These are phyloP conservation scores for Acacia acuminata DNA, from an alignment of 306 rosid genomes.

Conservation along the genomic window DNA sequence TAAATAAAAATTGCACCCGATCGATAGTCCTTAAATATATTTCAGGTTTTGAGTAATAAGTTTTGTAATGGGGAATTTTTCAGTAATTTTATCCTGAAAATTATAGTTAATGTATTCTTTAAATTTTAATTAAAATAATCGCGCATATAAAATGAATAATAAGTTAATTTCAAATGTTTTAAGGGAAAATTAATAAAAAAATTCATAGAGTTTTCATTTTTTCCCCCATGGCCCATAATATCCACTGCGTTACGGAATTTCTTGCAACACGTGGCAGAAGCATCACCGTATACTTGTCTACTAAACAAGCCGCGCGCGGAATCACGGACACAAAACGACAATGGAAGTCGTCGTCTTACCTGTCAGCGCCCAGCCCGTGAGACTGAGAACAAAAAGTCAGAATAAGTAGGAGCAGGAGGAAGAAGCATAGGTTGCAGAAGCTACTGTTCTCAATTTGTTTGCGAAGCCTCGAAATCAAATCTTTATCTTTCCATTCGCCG, in stretches of 20 bases:
- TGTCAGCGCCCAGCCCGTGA: not conserved
- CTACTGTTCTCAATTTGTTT: not conserved
- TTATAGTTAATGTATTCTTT: too few relatives aligned
- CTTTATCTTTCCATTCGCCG: not conserved
- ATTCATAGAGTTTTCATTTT: too few relatives aligned
- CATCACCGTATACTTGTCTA: not conserved
- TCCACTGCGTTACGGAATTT: not conserved
- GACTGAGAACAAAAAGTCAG: conserved; percentile 8
- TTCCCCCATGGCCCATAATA: not conserved
- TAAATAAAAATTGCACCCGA: too few relatives aligned
- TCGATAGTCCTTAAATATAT: too few relatives aligned
- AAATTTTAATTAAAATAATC: too few relatives aligned
- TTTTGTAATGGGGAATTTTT: too few relatives aligned
- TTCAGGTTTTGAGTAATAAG: too few relatives aligned
- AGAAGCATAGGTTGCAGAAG: not conserved
- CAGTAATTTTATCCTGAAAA: too few relatives aligned
- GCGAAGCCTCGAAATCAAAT: not conserved
- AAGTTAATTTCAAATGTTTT: too few relatives aligned
- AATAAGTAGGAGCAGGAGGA: not conserved
- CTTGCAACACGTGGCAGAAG: not conserved
- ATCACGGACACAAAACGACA: not conserved
- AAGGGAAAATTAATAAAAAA: too few relatives aligned
- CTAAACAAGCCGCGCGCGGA: not conserved
- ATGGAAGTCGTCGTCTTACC: not conserved
- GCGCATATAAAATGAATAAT: too few relatives aligned